Base-by-base conservation (phyloP, 2,329 filamentous ascomycete species). In the Didymella segeticola region DNA sequence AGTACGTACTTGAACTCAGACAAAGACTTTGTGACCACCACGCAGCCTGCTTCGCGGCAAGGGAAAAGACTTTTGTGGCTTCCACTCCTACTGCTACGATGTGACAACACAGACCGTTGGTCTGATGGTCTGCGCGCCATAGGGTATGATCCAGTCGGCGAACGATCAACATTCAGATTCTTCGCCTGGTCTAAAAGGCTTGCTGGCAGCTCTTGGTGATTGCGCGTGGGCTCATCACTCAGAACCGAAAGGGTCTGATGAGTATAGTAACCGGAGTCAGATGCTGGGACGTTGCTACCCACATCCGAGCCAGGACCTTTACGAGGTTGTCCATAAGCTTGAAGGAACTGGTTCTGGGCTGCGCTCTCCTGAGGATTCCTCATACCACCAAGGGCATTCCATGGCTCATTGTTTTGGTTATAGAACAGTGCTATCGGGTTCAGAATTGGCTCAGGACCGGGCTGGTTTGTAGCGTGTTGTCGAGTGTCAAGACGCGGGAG, bases 1-100 rank as follows among this genome's bases (percentile, higher is more conserved):
- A 29, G 2, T n/a, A 71, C 73, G 29, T 53, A 77, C 74, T 71
- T 76, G 48, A 62, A 58, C 42, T 75, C 74, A 11, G 74, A 77
- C 6, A 63, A 61, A 51, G 72, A 75, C 30, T 71, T 76, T 1
- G 61, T 67, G 1, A 61, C 25, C 10, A 66, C 57, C 5, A 29
- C 15, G 43, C 74, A 75, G 11, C 43, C 45, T 1, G 56, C 23
- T 15, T 27, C 33, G 1, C 5, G 2, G 43, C 70, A 73, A 38
- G 31, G 47, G 20, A 55, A 37, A 30, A 23, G 46, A 48, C 68
- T 65, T 2, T 45, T 59, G 14, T 48, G 53, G 14, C 33, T 52
- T 4, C 42, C 52, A 45, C 68, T 74, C 20, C 61, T 62, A 43
- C 58, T 62, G 45, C 71, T 72, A 17, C 64, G 48, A 14, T 63